A percentile compares a stretch with the other conserved stretches of the same genome.
Conservation (phyloP, 257 asterid species). For the Rubia yunnanensis region DNA sequence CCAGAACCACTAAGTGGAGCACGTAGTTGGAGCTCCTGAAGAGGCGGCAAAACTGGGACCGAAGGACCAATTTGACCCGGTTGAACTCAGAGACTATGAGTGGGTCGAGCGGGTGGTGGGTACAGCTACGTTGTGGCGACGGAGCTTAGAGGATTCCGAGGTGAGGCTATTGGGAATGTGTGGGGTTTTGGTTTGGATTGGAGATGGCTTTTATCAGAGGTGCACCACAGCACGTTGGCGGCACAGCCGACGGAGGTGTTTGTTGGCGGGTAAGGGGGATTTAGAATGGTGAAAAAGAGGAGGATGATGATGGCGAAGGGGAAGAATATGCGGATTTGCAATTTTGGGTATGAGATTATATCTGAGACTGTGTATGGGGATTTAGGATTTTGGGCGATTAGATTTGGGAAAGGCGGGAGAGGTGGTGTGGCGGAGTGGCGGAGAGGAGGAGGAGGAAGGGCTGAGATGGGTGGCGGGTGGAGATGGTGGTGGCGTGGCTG, state of each 20-base stretch:
- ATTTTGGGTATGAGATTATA: no score
- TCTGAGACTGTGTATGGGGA: no score
- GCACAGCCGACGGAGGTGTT: conserved; percentile 27
- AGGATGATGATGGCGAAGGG: conserved; percentile 34
- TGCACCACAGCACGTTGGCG: conserved; percentile 43
- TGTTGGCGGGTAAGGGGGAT: conserved; percentile 43
- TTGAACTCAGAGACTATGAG: conserved; percentile 54
- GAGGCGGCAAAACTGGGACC: conserved; percentile 19
- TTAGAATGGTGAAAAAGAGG: conserved; percentile 40
- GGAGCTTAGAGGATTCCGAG: conserved; percentile 19
- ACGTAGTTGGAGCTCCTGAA: conserved; percentile 42
- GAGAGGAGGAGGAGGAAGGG: no score
- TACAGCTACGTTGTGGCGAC: conserved; percentile 40
- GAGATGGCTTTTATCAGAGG: conserved; percentile 45
- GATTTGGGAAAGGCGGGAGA: no score
- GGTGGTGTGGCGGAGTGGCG: no score
- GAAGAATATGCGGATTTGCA: conserved; percentile 30
- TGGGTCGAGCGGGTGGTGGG: conserved; percentile 93
- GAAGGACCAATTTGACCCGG: conserved; percentile 28
- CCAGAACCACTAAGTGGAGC: conserved; percentile 65
- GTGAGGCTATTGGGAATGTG: conserved; percentile 15
- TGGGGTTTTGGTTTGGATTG: conserved; percentile 22
- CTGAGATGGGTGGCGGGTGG: no score
- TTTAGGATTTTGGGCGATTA: no score
- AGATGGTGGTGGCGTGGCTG: no score